Evolutionary conservation across 192 early-diverging fungal genomes (phyloP).

Genomic region (Backusella circina): DNA sequence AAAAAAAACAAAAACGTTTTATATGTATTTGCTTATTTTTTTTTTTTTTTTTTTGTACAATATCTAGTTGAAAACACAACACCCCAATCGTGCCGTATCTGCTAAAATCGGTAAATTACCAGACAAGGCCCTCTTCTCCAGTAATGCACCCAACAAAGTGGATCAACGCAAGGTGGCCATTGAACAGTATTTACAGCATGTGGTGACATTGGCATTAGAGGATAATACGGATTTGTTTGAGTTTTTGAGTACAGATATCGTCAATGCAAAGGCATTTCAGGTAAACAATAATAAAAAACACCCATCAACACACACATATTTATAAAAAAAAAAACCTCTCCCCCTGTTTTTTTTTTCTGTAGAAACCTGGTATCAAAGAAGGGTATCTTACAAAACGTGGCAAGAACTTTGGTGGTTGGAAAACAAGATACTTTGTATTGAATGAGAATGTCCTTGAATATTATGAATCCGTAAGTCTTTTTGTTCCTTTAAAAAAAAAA

Average conservation of each 20-base stretch:
- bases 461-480: conserved; percentile 61
- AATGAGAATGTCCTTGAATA: conserved; percentile 72
- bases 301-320: background rate
- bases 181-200: conserved; percentile 78
- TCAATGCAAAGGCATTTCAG: conserved; percentile 16
- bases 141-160: conserved; percentile 78
- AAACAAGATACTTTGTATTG: conserved; percentile 82
- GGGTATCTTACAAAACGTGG: conserved; percentile 91
- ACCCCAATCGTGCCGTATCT: conserved; percentile 25
- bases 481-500: too few species aligned
- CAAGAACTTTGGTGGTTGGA: conserved; percentile 98
- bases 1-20: too few species aligned
- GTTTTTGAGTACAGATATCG: conserved; percentile 75
- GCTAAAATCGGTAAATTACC: conserved; percentile 72
- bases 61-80: conserved; percentile 35
- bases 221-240: conserved; percentile 67
- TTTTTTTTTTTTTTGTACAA: background rate
- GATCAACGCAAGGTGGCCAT: conserved; percentile 84
- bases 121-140: conserved; percentile 80
- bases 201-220: conserved; percentile 52
- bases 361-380: conserved; percentile 66
- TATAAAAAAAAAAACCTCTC: background rate
- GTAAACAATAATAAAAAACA: conserved; percentile 7
- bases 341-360: background rate
- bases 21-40: background rate